These are phyloP conservation scores for Solanum commersonii DNA, from an alignment of 257 asterid species.

Conservation along the genomic window DNA sequence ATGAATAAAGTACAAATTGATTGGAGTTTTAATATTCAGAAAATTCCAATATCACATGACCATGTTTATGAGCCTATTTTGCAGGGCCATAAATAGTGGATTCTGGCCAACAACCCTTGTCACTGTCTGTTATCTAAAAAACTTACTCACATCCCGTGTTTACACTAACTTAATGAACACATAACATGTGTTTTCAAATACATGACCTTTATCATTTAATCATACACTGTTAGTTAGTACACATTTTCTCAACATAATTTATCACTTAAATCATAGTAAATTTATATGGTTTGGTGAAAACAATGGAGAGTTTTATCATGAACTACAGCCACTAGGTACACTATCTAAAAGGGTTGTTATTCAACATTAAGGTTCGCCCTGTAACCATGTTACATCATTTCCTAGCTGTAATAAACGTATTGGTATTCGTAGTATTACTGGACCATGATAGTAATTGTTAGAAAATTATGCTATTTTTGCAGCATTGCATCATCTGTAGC, in stretches of 20 bases:
- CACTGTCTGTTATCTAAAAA: background rate
- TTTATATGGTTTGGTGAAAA: background rate
- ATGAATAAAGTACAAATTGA: constrained; percentile 3
- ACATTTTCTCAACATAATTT: background rate
- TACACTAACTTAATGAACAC: accelerated
- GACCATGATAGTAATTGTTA: background rate
- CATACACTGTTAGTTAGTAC: background rate
- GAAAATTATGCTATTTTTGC: background rate
- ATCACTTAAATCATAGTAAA: background rate
- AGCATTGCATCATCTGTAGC: background rate
- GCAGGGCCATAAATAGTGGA: background rate
- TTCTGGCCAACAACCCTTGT: background rate
- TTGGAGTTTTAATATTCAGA: background rate
- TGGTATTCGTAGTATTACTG: background rate
- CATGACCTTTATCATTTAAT: too few relatives aligned
- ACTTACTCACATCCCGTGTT: background rate
- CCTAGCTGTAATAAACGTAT: background rate
- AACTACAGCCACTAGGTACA: background rate
- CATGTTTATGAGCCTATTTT: background rate
- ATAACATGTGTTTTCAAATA: background rate
- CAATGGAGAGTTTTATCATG: background rate
- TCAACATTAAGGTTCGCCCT: background rate
- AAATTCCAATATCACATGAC: background rate
- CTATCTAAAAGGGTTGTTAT: background rate
- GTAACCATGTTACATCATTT: background rate